A percentile compares a stretch with the other conserved stretches of the same genome.
These are phyloP conservation scores for Rhodofomes roseus DNA, from an alignment of 1,284 basidiomycete genomes.

Conservation along the genomic window DNA sequence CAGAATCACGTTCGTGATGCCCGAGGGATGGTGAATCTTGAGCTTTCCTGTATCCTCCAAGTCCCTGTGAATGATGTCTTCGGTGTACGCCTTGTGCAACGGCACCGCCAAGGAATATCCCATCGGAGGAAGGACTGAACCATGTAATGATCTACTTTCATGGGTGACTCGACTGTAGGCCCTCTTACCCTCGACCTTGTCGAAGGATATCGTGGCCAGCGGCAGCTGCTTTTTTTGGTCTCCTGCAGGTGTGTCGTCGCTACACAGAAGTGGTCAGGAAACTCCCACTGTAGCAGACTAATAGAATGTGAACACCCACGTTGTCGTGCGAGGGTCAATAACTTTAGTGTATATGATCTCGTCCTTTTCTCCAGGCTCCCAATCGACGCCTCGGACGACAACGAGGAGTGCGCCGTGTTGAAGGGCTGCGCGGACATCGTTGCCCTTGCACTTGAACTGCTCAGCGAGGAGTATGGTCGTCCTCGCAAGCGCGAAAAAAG, in stretches of 20 bases:
- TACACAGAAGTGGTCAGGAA: not conserved
- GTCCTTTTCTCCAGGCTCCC: not conserved
- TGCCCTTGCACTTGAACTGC: constrained; percentile 1
- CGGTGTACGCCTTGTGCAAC: not conserved
- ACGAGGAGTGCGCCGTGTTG: constrained; percentile 3
- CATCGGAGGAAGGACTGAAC: not conserved
- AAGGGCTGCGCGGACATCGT: constrained; percentile 4
- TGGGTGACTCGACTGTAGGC: not conserved
- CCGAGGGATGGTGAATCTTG: not conserved
- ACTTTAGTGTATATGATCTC: constrained; percentile 3
- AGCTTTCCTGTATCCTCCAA: not conserved
- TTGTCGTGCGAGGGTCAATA: too few relatives aligned
- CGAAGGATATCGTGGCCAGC: not conserved
- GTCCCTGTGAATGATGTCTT: not conserved
- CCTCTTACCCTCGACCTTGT: not conserved
- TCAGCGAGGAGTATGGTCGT: constrained; percentile 3
- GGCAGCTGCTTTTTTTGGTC: too few relatives aligned
- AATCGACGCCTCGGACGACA: not conserved
- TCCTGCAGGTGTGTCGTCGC: not conserved
- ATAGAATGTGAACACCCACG: too few relatives aligned
- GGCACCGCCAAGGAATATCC: constrained; percentile 6
- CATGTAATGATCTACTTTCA: not conserved
- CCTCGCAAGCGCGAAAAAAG: constrained; percentile 4
- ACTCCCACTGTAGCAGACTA: not conserved
- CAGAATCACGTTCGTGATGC: not conserved